phyloP scores from a whole-genome alignment of 495 filamentous ascomycete species.

The Cercophora scortea region DNA sequence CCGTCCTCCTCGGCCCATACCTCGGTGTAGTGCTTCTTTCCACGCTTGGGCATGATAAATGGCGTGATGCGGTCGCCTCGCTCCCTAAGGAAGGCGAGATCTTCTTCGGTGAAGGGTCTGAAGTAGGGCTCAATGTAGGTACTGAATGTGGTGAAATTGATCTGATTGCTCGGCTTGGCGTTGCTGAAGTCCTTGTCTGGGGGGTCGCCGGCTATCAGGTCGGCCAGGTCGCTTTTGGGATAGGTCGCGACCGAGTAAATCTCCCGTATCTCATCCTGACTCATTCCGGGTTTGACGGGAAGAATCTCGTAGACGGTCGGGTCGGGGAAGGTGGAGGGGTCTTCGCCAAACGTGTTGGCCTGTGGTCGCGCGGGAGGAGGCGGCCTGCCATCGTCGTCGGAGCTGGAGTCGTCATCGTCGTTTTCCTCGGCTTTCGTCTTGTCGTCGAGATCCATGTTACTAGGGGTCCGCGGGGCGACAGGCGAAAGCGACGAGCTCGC shows the following conservation, averaged over 20 bases:
- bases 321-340: constrained; percentile 86
- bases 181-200: constrained; percentile 94
- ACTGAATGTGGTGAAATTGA: constrained; percentile 81
- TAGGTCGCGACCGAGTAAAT: constrained; percentile 84
- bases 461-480: constrained; percentile 40
- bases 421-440: constrained; percentile 40
- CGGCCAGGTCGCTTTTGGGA: constrained; percentile 67
- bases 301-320: constrained; percentile 93
- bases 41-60: constrained; percentile 80
- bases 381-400: constrained; percentile 68
- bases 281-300: constrained; percentile 61
- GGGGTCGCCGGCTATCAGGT: constrained; percentile 78
- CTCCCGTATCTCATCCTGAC: constrained; percentile 70
- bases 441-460: constrained; percentile 43
- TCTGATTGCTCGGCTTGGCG: constrained; percentile 88
- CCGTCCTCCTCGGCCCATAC: constrained; percentile 93
- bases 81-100: constrained; percentile 88
- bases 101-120: constrained; percentile 84
- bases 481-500: constrained; percentile 59
- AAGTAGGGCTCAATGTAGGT: constrained; percentile 87
- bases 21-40: constrained; percentile 77
- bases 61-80: constrained; percentile 74
- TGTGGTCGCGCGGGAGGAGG: constrained; percentile 68
- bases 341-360: constrained; percentile 76
- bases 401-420: constrained; percentile 49